Conservation (phyloP, 306 rosid species). For the Prinsepia uniflora region DNA sequence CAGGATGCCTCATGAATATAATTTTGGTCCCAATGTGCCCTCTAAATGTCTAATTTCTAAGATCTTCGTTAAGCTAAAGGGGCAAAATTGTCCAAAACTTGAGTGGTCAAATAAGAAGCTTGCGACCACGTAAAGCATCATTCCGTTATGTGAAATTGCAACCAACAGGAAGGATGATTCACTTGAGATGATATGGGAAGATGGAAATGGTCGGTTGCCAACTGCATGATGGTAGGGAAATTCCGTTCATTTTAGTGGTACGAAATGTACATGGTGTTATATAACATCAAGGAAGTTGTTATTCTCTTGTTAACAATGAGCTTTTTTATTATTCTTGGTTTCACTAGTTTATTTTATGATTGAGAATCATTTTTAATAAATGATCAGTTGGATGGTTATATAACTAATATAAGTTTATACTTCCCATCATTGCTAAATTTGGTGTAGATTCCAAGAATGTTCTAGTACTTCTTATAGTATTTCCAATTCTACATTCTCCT, state of each 20-base stretch:
- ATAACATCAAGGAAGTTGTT: conserved; percentile 29
- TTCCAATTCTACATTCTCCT: conserved; percentile 18
- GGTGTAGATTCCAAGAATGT: conserved; percentile 17
- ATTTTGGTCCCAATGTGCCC: too few species aligned
- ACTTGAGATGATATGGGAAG: conserved; percentile 13
- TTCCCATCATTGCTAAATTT: conserved; percentile 13
- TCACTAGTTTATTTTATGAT: conserved; percentile 22
- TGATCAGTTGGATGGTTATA: conserved; percentile 4
- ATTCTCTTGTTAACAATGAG: conserved; percentile 20
- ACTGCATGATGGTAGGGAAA: conserved; percentile 22
- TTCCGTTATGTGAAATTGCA: conserved; percentile 26
- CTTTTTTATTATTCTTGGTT: conserved; percentile 15
- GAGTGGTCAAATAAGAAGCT: too few species aligned
- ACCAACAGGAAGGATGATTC: conserved; percentile 20
- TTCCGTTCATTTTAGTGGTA: conserved; percentile 28
- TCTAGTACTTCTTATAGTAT: conserved; percentile 25
- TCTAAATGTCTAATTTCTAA: too few species aligned
- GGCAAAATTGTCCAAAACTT: too few species aligned
- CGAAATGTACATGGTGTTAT: conserved; percentile 19
- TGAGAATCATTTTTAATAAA: conserved; percentile 9
- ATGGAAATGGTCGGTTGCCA: conserved; percentile 25
- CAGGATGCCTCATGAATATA: too few species aligned
- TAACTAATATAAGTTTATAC: conserved; percentile 12
- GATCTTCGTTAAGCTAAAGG: too few species aligned
- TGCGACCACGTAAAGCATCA: not conserved